A percentile compares a stretch with the other conserved stretches of the same genome.
phyloP scores from a whole-genome alignment of 2,329 filamentous ascomycete species.

The Aspergillus sp. region DNA sequence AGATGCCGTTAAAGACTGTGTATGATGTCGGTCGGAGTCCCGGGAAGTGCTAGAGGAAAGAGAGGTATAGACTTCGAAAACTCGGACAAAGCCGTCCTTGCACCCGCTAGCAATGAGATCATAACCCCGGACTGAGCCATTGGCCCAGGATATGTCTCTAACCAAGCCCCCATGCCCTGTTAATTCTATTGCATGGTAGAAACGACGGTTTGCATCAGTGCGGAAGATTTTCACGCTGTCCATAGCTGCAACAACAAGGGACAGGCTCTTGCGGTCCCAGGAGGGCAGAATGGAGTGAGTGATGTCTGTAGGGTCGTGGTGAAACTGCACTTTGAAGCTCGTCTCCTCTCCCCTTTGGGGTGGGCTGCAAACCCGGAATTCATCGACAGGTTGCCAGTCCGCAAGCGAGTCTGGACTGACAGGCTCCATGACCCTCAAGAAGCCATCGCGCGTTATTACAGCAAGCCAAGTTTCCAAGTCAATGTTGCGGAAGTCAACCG shows the following conservation, averaged over 20 bases:
- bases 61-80: constrained; percentile 66
- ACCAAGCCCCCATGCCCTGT: constrained; percentile 73
- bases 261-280: constrained; percentile 75
- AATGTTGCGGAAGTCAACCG: constrained; percentile 82
- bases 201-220: constrained; percentile 70
- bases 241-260: constrained; percentile 83
- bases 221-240: constrained; percentile 79
- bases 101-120: constrained; percentile 90
- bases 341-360: constrained; percentile 81
- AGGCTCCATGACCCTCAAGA: constrained; percentile 78
- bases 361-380: constrained; percentile 69
- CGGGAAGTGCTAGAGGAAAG: constrained; percentile 28
- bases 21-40: constrained; percentile 25
- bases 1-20: constrained; percentile 27
- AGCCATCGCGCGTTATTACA: constrained; percentile 78
- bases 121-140: constrained; percentile 84
- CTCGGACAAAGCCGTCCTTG: constrained; percentile 84
- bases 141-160: constrained; percentile 87
- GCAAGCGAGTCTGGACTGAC: constrained; percentile 77
- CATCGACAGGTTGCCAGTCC: constrained; percentile 73
- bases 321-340: constrained; percentile 81
- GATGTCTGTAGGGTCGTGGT: constrained; percentile 73
- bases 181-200: constrained; percentile 80
- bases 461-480: constrained; percentile 82
- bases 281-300: constrained; percentile 77